Evolutionary conservation across 257 asterid species (phyloP).

Genomic region (Penstemon barbatus): DNA sequence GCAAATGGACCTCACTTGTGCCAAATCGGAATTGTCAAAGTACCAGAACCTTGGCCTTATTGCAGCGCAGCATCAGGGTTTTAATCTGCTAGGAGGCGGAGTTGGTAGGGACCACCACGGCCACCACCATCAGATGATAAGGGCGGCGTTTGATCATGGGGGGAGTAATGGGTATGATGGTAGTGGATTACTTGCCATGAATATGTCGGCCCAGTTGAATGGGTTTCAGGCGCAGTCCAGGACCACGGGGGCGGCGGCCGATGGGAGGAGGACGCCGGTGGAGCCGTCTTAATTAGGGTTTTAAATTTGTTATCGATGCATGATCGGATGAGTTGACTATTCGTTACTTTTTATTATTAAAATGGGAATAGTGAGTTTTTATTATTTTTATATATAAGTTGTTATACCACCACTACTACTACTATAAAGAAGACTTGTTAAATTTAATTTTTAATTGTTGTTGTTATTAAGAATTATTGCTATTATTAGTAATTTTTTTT

Average conservation of each 20-base stretch:
- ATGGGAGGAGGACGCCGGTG: slow-evolving; percentile 79
- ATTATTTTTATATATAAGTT: neutral
- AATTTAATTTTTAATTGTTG: slow-evolving; percentile 25
- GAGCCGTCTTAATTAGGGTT: slow-evolving; percentile 72
- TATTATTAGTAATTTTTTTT: neutral
- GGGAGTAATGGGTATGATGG: slow-evolving; percentile 60
- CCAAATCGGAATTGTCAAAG: slow-evolving; percentile 72
- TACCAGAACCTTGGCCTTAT: slow-evolving; percentile 54
- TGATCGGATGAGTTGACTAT: no score
- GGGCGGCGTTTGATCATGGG: slow-evolving; percentile 44
- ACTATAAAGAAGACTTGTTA: slow-evolving; percentile 24
- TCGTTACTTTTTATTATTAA: slow-evolving; percentile 1
- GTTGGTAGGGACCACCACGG: slow-evolving; percentile 38
- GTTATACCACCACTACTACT: neutral
- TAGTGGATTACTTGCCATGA: slow-evolving; percentile 67
- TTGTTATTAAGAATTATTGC: slow-evolving; percentile 18
- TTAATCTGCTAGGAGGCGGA: slow-evolving; percentile 43
- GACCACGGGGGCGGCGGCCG: slow-evolving; percentile 61
- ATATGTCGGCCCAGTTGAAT: slow-evolving; percentile 59
- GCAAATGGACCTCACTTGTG: slow-evolving; percentile 70
- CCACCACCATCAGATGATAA: slow-evolving; percentile 64
- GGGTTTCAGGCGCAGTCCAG: slow-evolving; percentile 68
- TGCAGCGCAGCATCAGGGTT: slow-evolving; percentile 50
- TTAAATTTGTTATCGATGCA: neutral
- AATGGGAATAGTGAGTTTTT: neutral